Conservation (phyloP, 2,329 filamentous ascomycete genomes). For the Madurella fahalii region DNA sequence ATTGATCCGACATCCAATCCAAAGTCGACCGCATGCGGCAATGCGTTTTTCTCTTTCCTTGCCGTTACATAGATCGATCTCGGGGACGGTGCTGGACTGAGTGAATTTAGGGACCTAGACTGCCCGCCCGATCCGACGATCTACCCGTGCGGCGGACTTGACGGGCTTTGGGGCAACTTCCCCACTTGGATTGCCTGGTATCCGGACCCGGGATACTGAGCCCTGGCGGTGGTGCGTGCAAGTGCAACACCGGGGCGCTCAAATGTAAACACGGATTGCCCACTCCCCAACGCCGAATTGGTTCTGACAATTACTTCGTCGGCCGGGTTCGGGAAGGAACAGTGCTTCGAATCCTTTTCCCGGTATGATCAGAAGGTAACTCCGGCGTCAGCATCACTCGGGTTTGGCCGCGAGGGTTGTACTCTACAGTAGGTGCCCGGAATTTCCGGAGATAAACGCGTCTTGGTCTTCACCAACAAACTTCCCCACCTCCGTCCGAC, state of each 20-base stretch:
- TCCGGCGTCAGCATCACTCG: background rate
- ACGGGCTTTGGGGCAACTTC: background rate
- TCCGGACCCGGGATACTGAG: background rate
- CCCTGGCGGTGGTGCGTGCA: no score
- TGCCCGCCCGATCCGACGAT: no score
- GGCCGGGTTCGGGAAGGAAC: no score
- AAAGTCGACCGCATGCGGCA: no score
- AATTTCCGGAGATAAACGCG: slow-evolving; percentile 16
- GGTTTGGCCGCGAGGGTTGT: background rate
- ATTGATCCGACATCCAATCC: no score
- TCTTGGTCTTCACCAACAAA: background rate
- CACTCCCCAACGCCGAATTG: no score
- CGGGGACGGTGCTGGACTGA: no score
- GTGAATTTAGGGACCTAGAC: no score
- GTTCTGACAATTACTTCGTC: no score
- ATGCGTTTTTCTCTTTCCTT: no score
- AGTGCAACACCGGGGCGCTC: background rate
- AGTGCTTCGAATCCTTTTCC: no score
- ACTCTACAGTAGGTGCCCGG: background rate
- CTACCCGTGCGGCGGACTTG: background rate
- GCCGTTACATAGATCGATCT: no score
- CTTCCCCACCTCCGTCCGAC: slow-evolving; percentile 13
- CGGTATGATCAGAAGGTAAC: background rate
- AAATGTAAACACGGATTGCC: background rate
- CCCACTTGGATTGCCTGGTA: background rate